Evolutionary conservation across 1,284 basidiomycete species (phyloP), one percentile per base, ranked within the genome.

Genomic region (Cystobasidiaceae sp.): DNA sequence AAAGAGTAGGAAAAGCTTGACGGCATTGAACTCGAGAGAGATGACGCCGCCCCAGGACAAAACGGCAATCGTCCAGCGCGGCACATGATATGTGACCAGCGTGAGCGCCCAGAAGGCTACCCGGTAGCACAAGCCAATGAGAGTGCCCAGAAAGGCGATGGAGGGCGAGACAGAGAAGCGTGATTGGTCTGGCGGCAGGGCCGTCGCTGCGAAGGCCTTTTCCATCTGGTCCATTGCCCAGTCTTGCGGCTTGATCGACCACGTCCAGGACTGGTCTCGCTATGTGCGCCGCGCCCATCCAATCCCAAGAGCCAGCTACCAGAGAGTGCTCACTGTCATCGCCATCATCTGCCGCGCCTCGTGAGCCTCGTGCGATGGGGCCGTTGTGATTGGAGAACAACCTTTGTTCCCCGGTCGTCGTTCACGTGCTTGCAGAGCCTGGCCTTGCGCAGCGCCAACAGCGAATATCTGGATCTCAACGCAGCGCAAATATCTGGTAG

Each of bases 1-100:
- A 34, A 66, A 58, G 46, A 66, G 45, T 7, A 66, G 54, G 37
- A 58, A 57, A 15, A 66, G 63, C 63, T 66, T 66, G 63, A 59
- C 46, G n/a, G 49, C 44, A 32, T 66, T 59, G 63, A 66, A 66
- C 28, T 66, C 63, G 45, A 66, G 63, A 21, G 63, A 58, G 17
- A 66, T 59, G 3, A 66, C 63, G 13, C 54, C 55, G 46, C 63
- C 63, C 63, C 63, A 66, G 6, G 54, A 59, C 9, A 66, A 39
- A 3, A 59, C 58, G 25, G 54, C 54, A 57, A 58, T 37, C 4
- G 55, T 58, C 63, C 54, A 58, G 9, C 63, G 51, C 23, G 55
- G 55, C 5, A 58, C 33, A 23, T 48, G 46, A 55, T 50, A 58
- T 15, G 63, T 66, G 27, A 59, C 54, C 32, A 66, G 37, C 13